Evolutionary conservation across 345 rosid genomes (phyloP).

Genomic region (Abelmoschus esculentus): DNA sequence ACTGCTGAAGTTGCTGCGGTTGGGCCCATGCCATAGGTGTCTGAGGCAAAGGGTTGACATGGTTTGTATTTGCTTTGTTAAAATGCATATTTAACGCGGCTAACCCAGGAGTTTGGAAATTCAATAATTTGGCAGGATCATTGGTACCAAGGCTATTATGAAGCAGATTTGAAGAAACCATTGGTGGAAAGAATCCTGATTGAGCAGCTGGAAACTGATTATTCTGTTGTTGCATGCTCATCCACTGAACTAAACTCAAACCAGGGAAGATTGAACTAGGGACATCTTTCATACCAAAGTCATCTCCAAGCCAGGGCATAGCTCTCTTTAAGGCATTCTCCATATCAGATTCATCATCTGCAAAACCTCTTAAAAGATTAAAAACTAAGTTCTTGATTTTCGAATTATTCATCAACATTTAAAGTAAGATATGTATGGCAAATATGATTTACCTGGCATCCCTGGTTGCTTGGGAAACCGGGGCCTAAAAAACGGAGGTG

Average conservation of each 20-base stretch:
- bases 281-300: slow-evolving; percentile 74
- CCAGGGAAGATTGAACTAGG: slow-evolving; percentile 77
- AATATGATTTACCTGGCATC: slow-evolving; percentile 51
- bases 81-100: slow-evolving; percentile 52
- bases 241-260: slow-evolving; percentile 92
- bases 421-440: not conserved
- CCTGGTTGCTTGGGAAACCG: slow-evolving; percentile 85
- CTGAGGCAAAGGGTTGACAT: slow-evolving; percentile 50
- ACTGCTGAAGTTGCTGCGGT: slow-evolving; percentile 56
- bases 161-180: slow-evolving; percentile 40
- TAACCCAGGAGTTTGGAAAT: slow-evolving; percentile 60
- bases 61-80: slow-evolving; percentile 53
- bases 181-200: slow-evolving; percentile 52
- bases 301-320: slow-evolving; percentile 99
- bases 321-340: slow-evolving; percentile 89
- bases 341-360: slow-evolving; percentile 80
- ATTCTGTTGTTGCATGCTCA: slow-evolving; percentile 97
- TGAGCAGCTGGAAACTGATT: slow-evolving; percentile 63
- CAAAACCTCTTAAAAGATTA: slow-evolving; percentile 14
- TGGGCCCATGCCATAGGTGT: slow-evolving; percentile 53
- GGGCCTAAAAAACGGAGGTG: slow-evolving; percentile 94
- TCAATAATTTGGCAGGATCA: slow-evolving; percentile 77
- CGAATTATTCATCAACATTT: not conserved
- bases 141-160: slow-evolving; percentile 51
- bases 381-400: not conserved